Percentiles rank a stretch among this genome's conserved stretches.
These are phyloP conservation scores for Endoconidiophora polonica DNA, from an alignment of 2,329 filamentous ascomycete genomes.

Conservation along the genomic window DNA sequence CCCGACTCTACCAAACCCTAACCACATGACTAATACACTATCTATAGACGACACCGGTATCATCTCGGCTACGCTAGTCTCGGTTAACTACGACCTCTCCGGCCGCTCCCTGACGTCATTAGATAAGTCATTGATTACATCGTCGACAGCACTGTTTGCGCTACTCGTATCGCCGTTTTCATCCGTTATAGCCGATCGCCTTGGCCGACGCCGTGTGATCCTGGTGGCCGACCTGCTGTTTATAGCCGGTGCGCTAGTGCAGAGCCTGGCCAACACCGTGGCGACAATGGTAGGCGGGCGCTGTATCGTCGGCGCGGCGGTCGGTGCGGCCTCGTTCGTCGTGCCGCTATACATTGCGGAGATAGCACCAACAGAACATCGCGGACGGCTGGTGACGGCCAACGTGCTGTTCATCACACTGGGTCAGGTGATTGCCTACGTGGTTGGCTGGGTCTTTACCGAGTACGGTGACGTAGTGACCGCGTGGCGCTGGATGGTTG, in stretches of 20 bases:
- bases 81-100: slow-evolving; percentile 42
- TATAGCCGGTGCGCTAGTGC: slow-evolving; percentile 46
- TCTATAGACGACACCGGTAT: slow-evolving; percentile 46
- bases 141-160: slow-evolving; percentile 50
- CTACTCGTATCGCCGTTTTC: slow-evolving; percentile 46
- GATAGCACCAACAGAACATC: slow-evolving; percentile 56
- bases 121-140: slow-evolving; percentile 56
- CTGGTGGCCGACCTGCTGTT: slow-evolving; percentile 51
- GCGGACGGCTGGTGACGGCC: slow-evolving; percentile 68
- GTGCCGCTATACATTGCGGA: slow-evolving; percentile 82
- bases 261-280: slow-evolving; percentile 43
- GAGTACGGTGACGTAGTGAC: slow-evolving; percentile 31
- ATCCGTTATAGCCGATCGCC: slow-evolving; percentile 43
- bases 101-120: slow-evolving; percentile 38
- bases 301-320: slow-evolving; percentile 52
- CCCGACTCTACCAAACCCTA: neutral
- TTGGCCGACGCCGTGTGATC: slow-evolving; percentile 46
- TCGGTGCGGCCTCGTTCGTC: slow-evolving; percentile 65
- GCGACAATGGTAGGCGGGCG: slow-evolving; percentile 49
- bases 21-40: neutral
- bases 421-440: slow-evolving; percentile 77
- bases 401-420: slow-evolving; percentile 70
- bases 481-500: slow-evolving; percentile 87
- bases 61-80: slow-evolving; percentile 51
- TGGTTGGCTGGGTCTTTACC: slow-evolving; percentile 63